phyloP scores from a whole-genome alignment of 306 rosid species.

The Corylus americana region DNA sequence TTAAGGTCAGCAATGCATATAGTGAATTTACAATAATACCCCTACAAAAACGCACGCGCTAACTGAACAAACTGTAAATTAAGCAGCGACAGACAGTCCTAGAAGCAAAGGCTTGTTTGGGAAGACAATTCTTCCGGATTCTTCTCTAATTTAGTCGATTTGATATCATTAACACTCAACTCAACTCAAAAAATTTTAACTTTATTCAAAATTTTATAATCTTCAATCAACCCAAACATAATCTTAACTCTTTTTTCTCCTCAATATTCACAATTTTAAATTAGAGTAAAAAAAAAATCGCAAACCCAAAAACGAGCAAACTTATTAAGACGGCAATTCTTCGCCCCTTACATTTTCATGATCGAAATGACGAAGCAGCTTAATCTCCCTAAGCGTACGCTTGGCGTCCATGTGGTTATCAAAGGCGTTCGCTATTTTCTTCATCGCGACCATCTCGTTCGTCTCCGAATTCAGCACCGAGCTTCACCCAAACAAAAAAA shows the following conservation, averaged over 20 bases:
- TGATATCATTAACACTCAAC: background rate
- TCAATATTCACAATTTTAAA: too few relatives aligned
- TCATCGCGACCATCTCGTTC: conserved; percentile 87
- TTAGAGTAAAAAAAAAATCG: too few relatives aligned
- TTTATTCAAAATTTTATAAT: too few relatives aligned
- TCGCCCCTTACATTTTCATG: conserved; percentile 85
- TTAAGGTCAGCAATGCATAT: too few relatives aligned
- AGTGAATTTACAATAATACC: too few relatives aligned
- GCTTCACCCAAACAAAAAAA: conserved; percentile 36
- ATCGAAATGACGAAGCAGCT: conserved; percentile 94
- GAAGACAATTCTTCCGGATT: too few relatives aligned
- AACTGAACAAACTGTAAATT: background rate
- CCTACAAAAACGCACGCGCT: background rate
- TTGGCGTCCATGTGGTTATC: conserved; percentile 96
- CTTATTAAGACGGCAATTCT: background rate
- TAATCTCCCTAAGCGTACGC: conserved; percentile 98
- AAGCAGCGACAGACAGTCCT: background rate
- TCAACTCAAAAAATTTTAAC: background rate
- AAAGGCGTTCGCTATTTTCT: conserved; percentile 93
- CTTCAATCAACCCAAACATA: too few relatives aligned
- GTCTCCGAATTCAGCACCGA: conserved; percentile 88
- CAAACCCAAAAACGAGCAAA: background rate
- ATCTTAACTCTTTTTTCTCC: too few relatives aligned
- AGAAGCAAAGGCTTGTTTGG: background rate
- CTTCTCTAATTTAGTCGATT: too few relatives aligned